A percentile compares a stretch with the other conserved stretches of the same genome.
Conservation (phyloP, 768 basidiomycete species). For the Gymnopilus dilepis region DNA sequence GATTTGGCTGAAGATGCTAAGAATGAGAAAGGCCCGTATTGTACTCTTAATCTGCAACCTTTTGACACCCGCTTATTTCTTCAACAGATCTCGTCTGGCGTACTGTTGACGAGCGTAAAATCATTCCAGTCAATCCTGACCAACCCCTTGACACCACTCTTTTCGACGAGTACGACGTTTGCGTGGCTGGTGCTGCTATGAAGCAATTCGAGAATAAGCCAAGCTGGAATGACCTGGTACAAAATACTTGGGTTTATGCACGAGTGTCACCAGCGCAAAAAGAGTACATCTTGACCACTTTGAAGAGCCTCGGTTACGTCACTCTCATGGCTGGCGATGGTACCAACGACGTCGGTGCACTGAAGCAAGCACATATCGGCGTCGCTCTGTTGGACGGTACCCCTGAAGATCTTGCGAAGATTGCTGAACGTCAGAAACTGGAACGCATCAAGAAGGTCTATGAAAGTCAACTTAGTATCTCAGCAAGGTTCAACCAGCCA, state of each 20-base stretch:
- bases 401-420: conserved; percentile 88
- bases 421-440: conserved; percentile 87
- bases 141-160: conserved; percentile 79
- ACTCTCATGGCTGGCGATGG: conserved; percentile 99
- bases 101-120: conserved; percentile 88
- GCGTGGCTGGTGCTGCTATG: conserved; percentile 93
- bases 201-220: conserved; percentile 79
- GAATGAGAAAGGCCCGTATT: conserved; percentile 63
- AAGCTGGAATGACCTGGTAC: conserved; percentile 82
- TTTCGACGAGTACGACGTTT: conserved; percentile 91
- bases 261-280: conserved; percentile 96
- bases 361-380: conserved; percentile 98
- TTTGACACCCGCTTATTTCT: not conserved
- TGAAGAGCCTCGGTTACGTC: conserved; percentile 87
- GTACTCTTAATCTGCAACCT: not conserved
- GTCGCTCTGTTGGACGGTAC: conserved; percentile 93
- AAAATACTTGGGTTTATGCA: conserved; percentile 98
- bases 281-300: conserved; percentile 90
- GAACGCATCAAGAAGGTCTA: conserved; percentile 97
- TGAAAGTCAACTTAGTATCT: conserved; percentile 92
- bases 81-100: conserved; percentile 85
- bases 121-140: conserved; percentile 84
- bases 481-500: conserved; percentile 87
- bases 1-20: conserved; percentile 85
- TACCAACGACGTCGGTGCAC: conserved; percentile 97